Conservation (phyloP, 768 basidiomycete genomes). For the Fomitopsis pulvina region DNA sequence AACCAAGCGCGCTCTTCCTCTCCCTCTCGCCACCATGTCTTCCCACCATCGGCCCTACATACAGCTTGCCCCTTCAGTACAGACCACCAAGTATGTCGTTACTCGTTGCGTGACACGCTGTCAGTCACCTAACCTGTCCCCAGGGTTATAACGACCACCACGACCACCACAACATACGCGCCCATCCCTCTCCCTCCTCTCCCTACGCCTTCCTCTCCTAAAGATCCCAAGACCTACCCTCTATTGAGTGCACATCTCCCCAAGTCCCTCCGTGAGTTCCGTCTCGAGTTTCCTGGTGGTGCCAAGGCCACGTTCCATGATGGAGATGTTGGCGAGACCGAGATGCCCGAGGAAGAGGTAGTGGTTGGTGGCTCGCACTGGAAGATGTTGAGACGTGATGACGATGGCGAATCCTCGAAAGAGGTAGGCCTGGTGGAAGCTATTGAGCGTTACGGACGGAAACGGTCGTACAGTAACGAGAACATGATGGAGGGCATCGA, state of each 20-base stretch:
- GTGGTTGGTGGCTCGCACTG: conserved; percentile 62
- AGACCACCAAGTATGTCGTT: conserved; percentile 69
- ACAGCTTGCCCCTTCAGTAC: conserved; percentile 74
- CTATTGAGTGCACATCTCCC: conserved; percentile 73
- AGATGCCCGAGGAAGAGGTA: conserved; percentile 69
- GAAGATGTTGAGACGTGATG: conserved; percentile 68
- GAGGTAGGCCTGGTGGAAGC: conserved; percentile 70
- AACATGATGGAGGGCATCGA: conserved; percentile 74
- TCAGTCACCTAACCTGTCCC: conserved; percentile 1
- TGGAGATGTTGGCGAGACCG: conserved; percentile 53
- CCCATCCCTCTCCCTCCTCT: conserved; percentile 78
- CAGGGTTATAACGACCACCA: conserved; percentile 88
- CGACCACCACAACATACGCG: conserved; percentile 84
- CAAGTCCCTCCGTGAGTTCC: conserved; percentile 63
- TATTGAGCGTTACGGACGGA: conserved; percentile 71
- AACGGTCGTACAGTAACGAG: conserved; percentile 48
- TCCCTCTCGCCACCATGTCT: conserved; percentile 43
- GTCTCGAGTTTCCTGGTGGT: conserved; percentile 76
- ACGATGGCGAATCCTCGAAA: conserved; percentile 39
- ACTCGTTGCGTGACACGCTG: not conserved
- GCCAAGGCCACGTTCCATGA: conserved; percentile 75
- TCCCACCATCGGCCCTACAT: conserved; percentile 59
- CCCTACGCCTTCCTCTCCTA: conserved; percentile 63
- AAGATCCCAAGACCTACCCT: conserved; percentile 76
- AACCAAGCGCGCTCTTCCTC: conserved; percentile 20